A percentile compares a stretch with the other conserved stretches of the same genome.
phyloP scores from a whole-genome alignment of 352 stramenopile species.

The Phytophthora rubi region DNA sequence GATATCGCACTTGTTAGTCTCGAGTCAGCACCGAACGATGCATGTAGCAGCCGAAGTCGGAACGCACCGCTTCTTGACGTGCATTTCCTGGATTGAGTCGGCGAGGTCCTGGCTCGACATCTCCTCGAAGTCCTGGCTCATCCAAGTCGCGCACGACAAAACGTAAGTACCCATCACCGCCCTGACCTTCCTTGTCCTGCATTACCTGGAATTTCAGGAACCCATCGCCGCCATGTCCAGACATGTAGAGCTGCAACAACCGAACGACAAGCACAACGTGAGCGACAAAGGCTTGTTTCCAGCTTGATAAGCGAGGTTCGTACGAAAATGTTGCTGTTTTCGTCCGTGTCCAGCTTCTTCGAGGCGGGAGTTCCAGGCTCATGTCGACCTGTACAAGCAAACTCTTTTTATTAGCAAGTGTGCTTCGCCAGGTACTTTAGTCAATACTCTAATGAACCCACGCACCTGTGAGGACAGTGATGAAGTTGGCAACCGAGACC shows the following conservation, averaged over 20 bases:
- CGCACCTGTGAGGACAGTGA: conserved; percentile 91
- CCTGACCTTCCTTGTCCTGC: conserved; percentile 16
- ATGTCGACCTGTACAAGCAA: conserved; percentile 68
- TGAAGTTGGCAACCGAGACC: conserved; percentile 97
- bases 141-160: not conserved
- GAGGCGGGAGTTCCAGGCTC: conserved; percentile 87
- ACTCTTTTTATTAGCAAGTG: not conserved
- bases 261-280: conserved; percentile 7
- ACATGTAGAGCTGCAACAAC: conserved; percentile 80
- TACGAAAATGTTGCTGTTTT: conserved; percentile 92
- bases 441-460: not conserved
- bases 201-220: conserved; percentile 98
- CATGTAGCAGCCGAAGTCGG: not conserved
- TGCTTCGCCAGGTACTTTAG: not conserved
- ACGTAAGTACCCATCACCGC: conserved; percentile 17
- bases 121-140: conserved; percentile 93
- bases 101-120: conserved; percentile 95
- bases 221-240: conserved; percentile 96
- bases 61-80: conserved; percentile 88
- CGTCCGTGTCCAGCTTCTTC: conserved; percentile 90
- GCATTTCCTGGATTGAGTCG: conserved; percentile 94
- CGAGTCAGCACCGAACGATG: not conserved
- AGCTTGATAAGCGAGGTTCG: conserved; percentile 35
- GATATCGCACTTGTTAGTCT: not conserved
- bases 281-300: conserved; percentile 38